These are phyloP conservation scores for Tuber calosporum DNA, from an alignment of 495 filamentous ascomycete species.

Conservation along the genomic window DNA sequence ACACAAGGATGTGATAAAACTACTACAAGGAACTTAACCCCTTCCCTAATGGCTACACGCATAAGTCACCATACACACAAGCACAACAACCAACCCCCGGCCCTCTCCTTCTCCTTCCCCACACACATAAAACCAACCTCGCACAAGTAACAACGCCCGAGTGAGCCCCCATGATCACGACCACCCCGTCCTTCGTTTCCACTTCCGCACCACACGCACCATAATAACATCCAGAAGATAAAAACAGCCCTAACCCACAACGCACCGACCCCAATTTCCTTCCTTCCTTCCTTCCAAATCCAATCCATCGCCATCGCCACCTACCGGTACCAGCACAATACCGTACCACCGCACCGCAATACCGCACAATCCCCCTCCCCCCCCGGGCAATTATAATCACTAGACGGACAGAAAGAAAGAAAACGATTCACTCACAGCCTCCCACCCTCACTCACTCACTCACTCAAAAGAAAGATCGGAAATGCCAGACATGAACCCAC, in stretches of 20 bases:
- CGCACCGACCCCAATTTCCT: not conserved
- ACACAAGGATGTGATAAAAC: not conserved
- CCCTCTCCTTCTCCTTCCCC: not conserved
- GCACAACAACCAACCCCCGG: too few species aligned
- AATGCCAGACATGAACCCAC: not conserved
- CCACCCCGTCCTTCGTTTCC: not conserved
- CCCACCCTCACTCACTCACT: not conserved
- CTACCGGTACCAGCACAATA: slow-evolving; percentile 8
- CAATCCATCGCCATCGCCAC: not conserved
- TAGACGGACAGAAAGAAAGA: too few species aligned
- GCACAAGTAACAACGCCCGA: slow-evolving; percentile 10
- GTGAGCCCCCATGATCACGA: slow-evolving; percentile 25
- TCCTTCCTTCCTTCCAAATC: not conserved
- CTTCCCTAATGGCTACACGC: not conserved
- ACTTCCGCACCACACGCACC: not conserved
- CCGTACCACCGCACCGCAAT: not conserved
- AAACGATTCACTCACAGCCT: too few species aligned
- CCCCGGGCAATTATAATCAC: not conserved
- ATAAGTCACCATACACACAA: not conserved
- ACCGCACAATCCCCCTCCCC: not conserved
- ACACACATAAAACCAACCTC: not conserved
- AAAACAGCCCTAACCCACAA: slow-evolving; percentile 25
- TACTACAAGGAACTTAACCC: not conserved
- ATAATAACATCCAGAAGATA: not conserved
- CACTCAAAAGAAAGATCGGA: not conserved